phyloP scores from a whole-genome alignment of 2,329 filamentous ascomycete species.

The Neoarthrinium moseri region DNA sequence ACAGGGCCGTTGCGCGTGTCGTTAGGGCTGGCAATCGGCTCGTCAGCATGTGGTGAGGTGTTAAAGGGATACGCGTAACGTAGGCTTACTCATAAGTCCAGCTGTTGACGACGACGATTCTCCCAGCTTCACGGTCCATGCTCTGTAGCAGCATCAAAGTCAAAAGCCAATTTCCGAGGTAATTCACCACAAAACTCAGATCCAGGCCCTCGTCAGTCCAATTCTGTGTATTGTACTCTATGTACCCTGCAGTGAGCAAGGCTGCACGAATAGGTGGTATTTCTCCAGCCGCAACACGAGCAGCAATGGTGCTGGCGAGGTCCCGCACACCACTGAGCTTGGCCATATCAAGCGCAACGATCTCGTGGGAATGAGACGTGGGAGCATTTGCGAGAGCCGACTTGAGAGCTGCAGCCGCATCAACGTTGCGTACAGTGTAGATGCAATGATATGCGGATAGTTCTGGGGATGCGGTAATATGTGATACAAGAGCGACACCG shows the following conservation, averaged over 20 bases:
- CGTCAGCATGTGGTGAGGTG: background rate
- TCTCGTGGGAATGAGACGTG: slow-evolving; percentile 11
- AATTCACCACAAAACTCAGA: slow-evolving; percentile 12
- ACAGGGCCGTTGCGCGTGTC: background rate
- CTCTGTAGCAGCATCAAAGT: slow-evolving; percentile 15
- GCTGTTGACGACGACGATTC: slow-evolving; percentile 11
- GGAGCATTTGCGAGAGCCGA: background rate
- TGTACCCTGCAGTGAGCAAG: slow-evolving; percentile 24
- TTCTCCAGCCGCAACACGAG: slow-evolving; percentile 14
- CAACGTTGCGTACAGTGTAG: slow-evolving; percentile 13
- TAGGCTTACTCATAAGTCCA: slow-evolving; percentile 12
- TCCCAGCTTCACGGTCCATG: slow-evolving; percentile 14
- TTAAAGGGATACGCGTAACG: background rate
- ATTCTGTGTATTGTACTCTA: slow-evolving; percentile 14
- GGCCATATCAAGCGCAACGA: slow-evolving; percentile 15
- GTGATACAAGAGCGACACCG: slow-evolving; percentile 10
- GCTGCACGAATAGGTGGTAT: slow-evolving; percentile 26
- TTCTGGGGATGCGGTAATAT: slow-evolving; percentile 15
- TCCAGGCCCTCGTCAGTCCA: slow-evolving; percentile 15
- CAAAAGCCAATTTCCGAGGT: slow-evolving; percentile 18
- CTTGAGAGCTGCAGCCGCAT: background rate
- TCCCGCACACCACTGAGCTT: slow-evolving; percentile 14
- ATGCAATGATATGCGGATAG: slow-evolving; percentile 18
- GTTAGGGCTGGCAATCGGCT: background rate
- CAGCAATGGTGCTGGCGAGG: slow-evolving; percentile 14